These are phyloP conservation scores for Silene latifolia DNA, from an alignment of 148 eudicot species.

Conservation along the genomic window DNA sequence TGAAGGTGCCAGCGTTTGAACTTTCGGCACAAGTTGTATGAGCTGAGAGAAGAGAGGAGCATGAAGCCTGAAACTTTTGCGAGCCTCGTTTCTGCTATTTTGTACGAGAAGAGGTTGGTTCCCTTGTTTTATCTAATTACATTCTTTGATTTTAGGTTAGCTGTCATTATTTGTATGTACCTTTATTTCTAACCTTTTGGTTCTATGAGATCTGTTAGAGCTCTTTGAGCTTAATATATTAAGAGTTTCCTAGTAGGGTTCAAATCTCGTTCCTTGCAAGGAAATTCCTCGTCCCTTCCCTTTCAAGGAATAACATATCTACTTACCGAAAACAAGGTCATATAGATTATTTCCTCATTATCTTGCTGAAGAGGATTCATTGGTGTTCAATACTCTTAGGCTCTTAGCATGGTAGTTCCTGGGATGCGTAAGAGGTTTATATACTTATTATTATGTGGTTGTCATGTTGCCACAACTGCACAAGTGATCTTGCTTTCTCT, in stretches of 20 bases:
- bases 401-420: no score
- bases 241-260: neutral
- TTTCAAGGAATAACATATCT: neutral
- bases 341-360: neutral
- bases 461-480: neutral
- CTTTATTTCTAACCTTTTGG: no score
- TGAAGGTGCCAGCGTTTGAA: constrained; percentile 74
- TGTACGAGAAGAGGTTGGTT: constrained; percentile 86
- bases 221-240: no score
- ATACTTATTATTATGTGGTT: no score
- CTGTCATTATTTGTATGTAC: no score
- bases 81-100: constrained; percentile 82
- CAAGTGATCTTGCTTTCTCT: neutral
- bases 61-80: constrained; percentile 99
- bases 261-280: neutral
- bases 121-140: neutral
- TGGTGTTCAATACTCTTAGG: no score
- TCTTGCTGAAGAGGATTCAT: neutral
- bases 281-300: neutral
- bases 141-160: no score
- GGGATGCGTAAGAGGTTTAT: no score
- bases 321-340: neutral
- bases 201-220: no score
- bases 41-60: constrained; percentile 90
- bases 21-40: constrained; percentile 78